These are phyloP conservation scores for Hanseniaspora pseudoguilliermondii DNA, from an alignment of 805 yeast species.

Conservation along the genomic window DNA sequence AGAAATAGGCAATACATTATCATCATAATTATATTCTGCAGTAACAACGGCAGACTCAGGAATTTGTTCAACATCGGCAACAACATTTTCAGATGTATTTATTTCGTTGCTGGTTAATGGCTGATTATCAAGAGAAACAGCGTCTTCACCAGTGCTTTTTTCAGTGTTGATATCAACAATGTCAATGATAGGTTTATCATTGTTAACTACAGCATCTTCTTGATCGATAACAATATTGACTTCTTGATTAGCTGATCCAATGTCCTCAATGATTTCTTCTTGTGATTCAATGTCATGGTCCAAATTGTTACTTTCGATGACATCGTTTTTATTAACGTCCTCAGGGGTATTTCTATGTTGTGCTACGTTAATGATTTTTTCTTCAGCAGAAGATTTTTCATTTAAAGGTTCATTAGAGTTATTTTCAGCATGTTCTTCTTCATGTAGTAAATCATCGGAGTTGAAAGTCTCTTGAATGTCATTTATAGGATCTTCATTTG, in stretches of 20 bases:
- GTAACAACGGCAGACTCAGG: conserved; percentile 7
- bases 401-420: no score
- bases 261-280: background rate
- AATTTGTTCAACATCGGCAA: conserved; percentile 4
- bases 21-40: conserved; percentile 8
- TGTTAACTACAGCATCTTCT: no score
- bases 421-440: background rate
- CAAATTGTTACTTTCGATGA: no score
- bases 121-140: no score
- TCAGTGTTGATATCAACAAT: no score
- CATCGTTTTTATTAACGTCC: no score
- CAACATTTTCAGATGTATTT: background rate
- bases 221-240: no score
- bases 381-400: background rate
- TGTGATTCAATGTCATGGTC: no score
- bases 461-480: background rate
- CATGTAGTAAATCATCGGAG: background rate
- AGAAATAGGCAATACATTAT: background rate
- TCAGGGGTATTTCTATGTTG: no score
- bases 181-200: no score
- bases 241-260: background rate
- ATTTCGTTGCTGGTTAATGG: no score
- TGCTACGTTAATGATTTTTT: background rate
- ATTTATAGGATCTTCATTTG: background rate
- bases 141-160: no score